phyloP scores from a whole-genome alignment of 2,329 filamentous ascomycete genomes.

The Corynespora cassiicola region DNA sequence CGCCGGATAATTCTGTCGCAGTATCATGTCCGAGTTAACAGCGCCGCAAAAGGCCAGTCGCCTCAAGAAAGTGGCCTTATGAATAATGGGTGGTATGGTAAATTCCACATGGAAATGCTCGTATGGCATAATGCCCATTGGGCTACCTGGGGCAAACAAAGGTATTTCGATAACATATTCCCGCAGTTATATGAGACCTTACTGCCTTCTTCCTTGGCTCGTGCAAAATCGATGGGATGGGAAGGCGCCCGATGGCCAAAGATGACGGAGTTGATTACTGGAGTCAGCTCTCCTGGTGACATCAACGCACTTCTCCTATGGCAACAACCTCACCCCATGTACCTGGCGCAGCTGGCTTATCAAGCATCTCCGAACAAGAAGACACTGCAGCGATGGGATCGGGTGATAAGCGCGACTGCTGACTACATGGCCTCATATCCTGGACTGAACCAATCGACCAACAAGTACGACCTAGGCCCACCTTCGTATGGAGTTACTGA shows the following conservation, averaged over 20 bases:
- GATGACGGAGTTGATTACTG: constrained; percentile 61
- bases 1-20: constrained; percentile 59
- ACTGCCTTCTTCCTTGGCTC: constrained; percentile 40
- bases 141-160: constrained; percentile 54
- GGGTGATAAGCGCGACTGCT: constrained; percentile 57
- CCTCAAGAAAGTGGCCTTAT: constrained; percentile 57
- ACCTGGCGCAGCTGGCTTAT: constrained; percentile 64
- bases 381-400: constrained; percentile 60
- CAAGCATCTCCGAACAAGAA: constrained; percentile 49
- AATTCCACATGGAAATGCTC: constrained; percentile 58
- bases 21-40: constrained; percentile 60
- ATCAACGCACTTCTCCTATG: constrained; percentile 67
- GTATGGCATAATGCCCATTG: constrained; percentile 61
- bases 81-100: constrained; percentile 62
- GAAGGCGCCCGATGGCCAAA: constrained; percentile 56
- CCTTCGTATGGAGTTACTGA: constrained; percentile 59
- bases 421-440: constrained; percentile 66
- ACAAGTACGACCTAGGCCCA: constrained; percentile 59
- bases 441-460: constrained; percentile 58
- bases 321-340: constrained; percentile 66
- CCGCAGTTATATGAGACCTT: constrained; percentile 56
- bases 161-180: constrained; percentile 52
- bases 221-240: constrained; percentile 46
- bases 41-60: constrained; percentile 54
- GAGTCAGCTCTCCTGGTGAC: constrained; percentile 62